phyloP scores from a whole-genome alignment of 2,329 filamentous ascomycete genomes.

The Tolypocladium tropicale region DNA sequence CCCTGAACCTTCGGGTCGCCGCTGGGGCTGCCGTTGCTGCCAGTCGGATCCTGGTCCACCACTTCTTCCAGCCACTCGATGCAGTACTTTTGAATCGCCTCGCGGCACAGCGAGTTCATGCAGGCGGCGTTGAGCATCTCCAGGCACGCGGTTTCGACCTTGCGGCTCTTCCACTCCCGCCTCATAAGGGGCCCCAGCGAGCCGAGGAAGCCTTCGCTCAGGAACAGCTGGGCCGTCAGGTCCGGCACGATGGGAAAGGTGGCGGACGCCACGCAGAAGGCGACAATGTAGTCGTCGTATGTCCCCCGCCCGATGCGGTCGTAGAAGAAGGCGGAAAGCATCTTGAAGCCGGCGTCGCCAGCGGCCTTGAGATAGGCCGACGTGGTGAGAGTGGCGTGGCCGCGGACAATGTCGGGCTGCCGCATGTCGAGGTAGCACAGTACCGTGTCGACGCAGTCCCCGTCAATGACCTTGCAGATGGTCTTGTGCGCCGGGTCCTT shows the following conservation, averaged over 20 bases:
- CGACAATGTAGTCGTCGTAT: slow-evolving; percentile 80
- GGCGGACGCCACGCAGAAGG: slow-evolving; percentile 83
- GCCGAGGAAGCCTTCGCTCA: slow-evolving; percentile 77
- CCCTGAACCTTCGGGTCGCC: slow-evolving; percentile 48
- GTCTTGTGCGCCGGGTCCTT: slow-evolving; percentile 31
- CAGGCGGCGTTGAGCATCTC: slow-evolving; percentile 89
- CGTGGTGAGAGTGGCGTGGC: slow-evolving; percentile 71
- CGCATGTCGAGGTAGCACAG: slow-evolving; percentile 81
- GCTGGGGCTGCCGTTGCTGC: slow-evolving; percentile 36
- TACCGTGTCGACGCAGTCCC: slow-evolving; percentile 73
- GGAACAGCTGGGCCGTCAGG: slow-evolving; percentile 67
- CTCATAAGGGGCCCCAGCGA: slow-evolving; percentile 68
- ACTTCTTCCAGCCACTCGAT: slow-evolving; percentile 79
- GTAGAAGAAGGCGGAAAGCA: slow-evolving; percentile 66
- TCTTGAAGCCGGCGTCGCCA: slow-evolving; percentile 57
- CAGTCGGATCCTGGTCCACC: slow-evolving; percentile 59
- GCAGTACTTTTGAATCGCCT: slow-evolving; percentile 77
- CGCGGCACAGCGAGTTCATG: slow-evolving; percentile 71
- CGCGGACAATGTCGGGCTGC: slow-evolving; percentile 60
- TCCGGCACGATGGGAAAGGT: slow-evolving; percentile 80
- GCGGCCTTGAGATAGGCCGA: slow-evolving; percentile 77
- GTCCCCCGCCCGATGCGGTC: slow-evolving; percentile 61
- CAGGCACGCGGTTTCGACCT: slow-evolving; percentile 76
- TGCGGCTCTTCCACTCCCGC: slow-evolving; percentile 71
- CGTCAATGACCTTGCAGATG: slow-evolving; percentile 55